Conservation (phyloP, 176 grass and related monocot genomes). For the Phragmites australis region DNA sequence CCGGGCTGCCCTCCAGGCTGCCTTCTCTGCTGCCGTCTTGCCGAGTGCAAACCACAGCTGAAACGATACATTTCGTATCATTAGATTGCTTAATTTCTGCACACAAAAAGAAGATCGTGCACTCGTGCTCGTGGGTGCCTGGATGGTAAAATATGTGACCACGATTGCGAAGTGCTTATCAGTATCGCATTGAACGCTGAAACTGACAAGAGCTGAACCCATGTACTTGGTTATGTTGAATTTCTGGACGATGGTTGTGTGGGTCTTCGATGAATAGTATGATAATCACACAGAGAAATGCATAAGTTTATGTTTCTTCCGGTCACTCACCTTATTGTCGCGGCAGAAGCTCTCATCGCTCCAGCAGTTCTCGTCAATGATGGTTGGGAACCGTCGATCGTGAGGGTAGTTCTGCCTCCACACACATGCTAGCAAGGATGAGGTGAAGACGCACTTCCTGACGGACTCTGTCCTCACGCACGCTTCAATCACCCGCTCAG, state of each 20-base stretch:
- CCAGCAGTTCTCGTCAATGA: slow-evolving; percentile 93
- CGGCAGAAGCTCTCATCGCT: slow-evolving; percentile 92
- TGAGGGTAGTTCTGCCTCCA: slow-evolving; percentile 61
- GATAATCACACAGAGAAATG: neutral
- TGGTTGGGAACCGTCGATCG: slow-evolving; percentile 49
- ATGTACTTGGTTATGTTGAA: neutral
- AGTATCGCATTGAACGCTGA: neutral
- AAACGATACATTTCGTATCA: slow-evolving; percentile 15
- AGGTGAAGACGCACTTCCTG: slow-evolving; percentile 88
- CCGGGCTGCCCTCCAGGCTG: slow-evolving; percentile 81
- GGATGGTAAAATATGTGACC: neutral
- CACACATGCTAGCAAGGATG: slow-evolving; percentile 78
- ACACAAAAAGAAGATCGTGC: neutral
- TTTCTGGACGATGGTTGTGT: neutral
- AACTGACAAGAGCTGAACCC: neutral
- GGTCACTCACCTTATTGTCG: slow-evolving; percentile 68
- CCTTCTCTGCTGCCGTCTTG: slow-evolving; percentile 93
- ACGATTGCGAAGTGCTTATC: neutral
- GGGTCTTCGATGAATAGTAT: neutral
- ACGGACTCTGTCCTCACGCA: slow-evolving; percentile 83
- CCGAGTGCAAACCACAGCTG: slow-evolving; percentile 94
- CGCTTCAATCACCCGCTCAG: slow-evolving; percentile 83
- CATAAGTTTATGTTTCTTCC: too few relatives aligned
- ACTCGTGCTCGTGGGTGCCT: neutral
- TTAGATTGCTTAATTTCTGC: neutral